phyloP scores from a whole-genome alignment of 176 grass and related monocot species.

The Avena insularis region DNA sequence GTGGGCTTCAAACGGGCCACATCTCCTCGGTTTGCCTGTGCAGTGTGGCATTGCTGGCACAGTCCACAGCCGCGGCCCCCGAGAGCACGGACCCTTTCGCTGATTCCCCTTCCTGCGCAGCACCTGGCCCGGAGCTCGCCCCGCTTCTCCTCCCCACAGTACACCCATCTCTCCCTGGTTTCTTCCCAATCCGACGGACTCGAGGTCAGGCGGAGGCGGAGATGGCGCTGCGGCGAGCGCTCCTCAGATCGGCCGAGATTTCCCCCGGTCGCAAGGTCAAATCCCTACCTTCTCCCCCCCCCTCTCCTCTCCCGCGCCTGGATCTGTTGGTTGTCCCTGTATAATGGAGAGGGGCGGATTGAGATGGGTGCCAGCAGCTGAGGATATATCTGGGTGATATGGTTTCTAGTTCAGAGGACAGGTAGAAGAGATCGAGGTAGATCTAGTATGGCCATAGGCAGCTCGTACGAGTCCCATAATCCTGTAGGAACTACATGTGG shows the following conservation, averaged over 20 bases:
- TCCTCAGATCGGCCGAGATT: constrained; percentile 58
- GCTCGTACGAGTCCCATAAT: background rate
- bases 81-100: constrained; percentile 21
- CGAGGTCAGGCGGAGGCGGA: constrained; percentile 38
- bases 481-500: background rate
- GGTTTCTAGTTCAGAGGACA: background rate
- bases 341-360: background rate
- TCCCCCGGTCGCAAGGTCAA: constrained; percentile 56
- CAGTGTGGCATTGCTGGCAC: background rate
- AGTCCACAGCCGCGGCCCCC: background rate
- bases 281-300: background rate
- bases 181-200: constrained; percentile 36
- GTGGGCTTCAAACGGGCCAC: constrained; percentile 8
- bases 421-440: background rate
- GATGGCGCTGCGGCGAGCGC: constrained; percentile 66
- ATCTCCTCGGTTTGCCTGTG: background rate
- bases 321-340: background rate
- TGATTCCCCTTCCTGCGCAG: constrained; percentile 25
- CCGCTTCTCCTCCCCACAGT: background rate
- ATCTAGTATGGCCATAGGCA: background rate
- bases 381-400: background rate
- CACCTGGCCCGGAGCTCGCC: constrained; percentile 41
- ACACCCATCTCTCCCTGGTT: background rate
- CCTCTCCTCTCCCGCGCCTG: background rate
- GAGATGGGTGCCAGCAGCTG: background rate